Evolutionary conservation across 306 rosid species (phyloP), one percentile per base, ranked within the genome.

Genomic region (Castanopsis chinensis): DNA sequence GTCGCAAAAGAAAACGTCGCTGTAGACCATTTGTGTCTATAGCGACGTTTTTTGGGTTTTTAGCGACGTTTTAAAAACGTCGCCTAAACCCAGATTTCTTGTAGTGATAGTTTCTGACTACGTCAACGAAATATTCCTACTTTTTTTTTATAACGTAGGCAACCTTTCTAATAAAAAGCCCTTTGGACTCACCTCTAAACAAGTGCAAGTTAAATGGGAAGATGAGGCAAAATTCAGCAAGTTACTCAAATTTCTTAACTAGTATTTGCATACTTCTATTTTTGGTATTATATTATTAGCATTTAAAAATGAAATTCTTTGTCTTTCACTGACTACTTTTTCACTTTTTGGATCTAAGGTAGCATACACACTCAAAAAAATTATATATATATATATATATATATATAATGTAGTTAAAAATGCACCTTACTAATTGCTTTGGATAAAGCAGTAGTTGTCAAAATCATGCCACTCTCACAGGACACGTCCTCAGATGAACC

Each of bases 361-460:
- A 32, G 21, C 14, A 12, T 12, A 15, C n/a, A 30, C 12, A 17
- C 43, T 17, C 14, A 1, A 15, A 64, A 5, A 30, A 4, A 63
- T 0, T 13, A 35, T 35, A 35, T 7, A 32, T 3, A 17, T 28
- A 37, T 32, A n/a, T n/a, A n/a, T n/a, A 4, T 15, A 64, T 5
- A 65, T 30, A 18, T 65, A n/a, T 67, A 15, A 28, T 74, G 45
- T 30, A 75, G 49, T 76, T 60, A 72, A 75, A 83, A 72, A 79
- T 33, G 67, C 74, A 95, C 99, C 97, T 91, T 91, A 84, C 80
- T 82, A 27, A 95, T 83, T 77, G 97, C 89, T 85, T 91, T 92
- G 83, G 99, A 91, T 77, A 95, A 86, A 83, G 96, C 94, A 14
- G 90, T 88, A 76, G 96, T 91, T 54, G 97, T 85, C 92, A 95